Evolutionary conservation across 2,329 filamentous ascomycete genomes (phyloP).

Genomic region (Fusarium poae): DNA sequence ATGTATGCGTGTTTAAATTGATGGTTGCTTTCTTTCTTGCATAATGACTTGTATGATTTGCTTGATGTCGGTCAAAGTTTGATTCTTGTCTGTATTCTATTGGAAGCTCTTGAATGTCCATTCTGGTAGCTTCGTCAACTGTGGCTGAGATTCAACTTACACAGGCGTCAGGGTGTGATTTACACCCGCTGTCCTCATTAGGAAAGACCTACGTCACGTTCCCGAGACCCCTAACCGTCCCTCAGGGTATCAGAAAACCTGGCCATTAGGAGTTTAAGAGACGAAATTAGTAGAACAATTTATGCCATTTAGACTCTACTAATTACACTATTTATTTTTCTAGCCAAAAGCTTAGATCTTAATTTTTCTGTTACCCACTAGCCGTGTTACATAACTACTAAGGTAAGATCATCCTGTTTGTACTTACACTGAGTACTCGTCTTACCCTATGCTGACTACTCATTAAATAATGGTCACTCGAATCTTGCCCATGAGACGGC

Average conservation of each 20-base stretch:
- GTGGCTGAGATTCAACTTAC: slow-evolving; percentile 30
- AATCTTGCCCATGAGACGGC: not conserved
- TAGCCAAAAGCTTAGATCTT: no score
- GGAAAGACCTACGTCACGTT: slow-evolving; percentile 38
- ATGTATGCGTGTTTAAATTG: slow-evolving; percentile 5
- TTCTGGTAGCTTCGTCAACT: slow-evolving; percentile 8
- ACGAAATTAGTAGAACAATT: no score
- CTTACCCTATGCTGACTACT: slow-evolving; percentile 3
- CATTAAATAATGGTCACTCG: not conserved
- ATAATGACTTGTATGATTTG: not conserved
- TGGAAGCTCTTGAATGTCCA: not conserved
- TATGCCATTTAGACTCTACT: no score
- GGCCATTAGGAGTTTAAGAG: no score
- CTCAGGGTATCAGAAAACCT: no score
- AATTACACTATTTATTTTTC: no score
- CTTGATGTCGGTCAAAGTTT: not conserved
- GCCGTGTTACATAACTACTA: slow-evolving; percentile 27
- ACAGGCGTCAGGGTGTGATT: slow-evolving; percentile 20
- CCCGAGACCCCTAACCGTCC: slow-evolving; percentile 25
- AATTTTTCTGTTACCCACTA: not conserved
- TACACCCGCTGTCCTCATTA: slow-evolving; percentile 11
- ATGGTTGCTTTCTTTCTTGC: not conserved
- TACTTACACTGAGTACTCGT: not conserved
- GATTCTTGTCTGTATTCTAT: not conserved
- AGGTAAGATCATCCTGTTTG: not conserved